A percentile compares a stretch with the other conserved stretches of the same genome.
Evolutionary conservation across 345 rosid genomes (phyloP).

Genomic region (Populus tremula): DNA sequence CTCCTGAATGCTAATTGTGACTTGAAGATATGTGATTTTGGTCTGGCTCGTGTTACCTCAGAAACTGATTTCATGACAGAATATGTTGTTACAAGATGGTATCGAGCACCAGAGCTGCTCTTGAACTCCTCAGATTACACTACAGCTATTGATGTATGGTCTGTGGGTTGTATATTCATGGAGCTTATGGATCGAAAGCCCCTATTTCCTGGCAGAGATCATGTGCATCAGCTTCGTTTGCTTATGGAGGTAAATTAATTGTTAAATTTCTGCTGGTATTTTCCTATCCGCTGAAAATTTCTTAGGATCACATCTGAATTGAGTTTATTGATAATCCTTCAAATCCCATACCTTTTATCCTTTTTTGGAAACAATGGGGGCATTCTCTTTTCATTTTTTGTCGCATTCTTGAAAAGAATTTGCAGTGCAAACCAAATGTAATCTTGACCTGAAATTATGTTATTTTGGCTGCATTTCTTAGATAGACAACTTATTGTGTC

Average conservation of each 20-base stretch:
- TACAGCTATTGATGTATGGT: conserved; percentile 96
- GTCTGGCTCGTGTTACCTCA: conserved; percentile 82
- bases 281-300: background rate
- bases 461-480: background rate
- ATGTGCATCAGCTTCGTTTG: conserved; percentile 79
- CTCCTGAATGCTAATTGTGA: conserved; percentile 70
- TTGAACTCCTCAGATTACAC: conserved; percentile 76
- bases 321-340: background rate
- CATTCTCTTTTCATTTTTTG: background rate
- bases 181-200: conserved; percentile 76
- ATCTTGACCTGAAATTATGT: background rate
- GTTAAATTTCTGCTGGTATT: background rate
- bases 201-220: conserved; percentile 87
- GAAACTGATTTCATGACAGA: conserved; percentile 91
- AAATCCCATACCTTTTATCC: background rate
- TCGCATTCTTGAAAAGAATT: background rate
- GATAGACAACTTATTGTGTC: background rate
- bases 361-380: background rate
- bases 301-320: background rate
- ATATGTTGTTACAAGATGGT: conserved; percentile 97
- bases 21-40: conserved; percentile 91
- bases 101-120: conserved; percentile 90
- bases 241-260: conserved; percentile 64
- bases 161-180: conserved; percentile 93
- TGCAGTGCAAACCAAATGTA: background rate